These are phyloP conservation scores for Phialemonium atrogriseum DNA, from an alignment of 2,329 filamentous ascomycete species.

Conservation along the genomic window DNA sequence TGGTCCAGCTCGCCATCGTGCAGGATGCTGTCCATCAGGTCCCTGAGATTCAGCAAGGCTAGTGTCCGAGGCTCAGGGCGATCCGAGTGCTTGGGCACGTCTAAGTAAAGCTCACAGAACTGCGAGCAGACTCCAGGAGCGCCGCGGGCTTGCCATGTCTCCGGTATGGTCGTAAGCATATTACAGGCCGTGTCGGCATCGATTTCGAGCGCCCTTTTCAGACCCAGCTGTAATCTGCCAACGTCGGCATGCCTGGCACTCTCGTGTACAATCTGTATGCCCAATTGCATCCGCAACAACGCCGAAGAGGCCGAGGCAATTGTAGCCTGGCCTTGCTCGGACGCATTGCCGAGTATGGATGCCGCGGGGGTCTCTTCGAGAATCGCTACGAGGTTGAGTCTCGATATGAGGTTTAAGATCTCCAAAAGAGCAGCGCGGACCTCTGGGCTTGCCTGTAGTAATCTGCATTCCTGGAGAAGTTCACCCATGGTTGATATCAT, in stretches of 20 bases:
- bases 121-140: conserved; percentile 16
- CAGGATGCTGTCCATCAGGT: conserved; percentile 33
- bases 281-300: conserved; percentile 12
- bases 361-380: conserved; percentile 7
- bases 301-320: conserved; percentile 16
- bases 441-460: conserved; percentile 24
- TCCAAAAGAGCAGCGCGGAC: conserved; percentile 37
- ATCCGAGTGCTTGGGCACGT: conserved; percentile 26
- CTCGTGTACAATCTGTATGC: conserved; percentile 26
- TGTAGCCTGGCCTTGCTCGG: conserved; percentile 7
- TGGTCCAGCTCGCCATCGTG: conserved; percentile 12
- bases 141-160: conserved; percentile 15
- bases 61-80: conserved; percentile 37
- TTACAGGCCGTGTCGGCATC: conserved; percentile 33
- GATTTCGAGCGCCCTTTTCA: conserved; percentile 27
- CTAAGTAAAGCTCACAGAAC: conserved; percentile 34
- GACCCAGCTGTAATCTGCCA: conserved; percentile 14
- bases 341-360: background rate
- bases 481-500: conserved; percentile 5
- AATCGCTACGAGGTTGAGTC: conserved; percentile 14
- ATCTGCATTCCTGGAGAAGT: background rate
- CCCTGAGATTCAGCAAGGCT: conserved; percentile 38
- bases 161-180: conserved; percentile 29
- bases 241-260: conserved; percentile 13
- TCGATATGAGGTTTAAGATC: conserved; percentile 32